These are phyloP conservation scores for Gossypium bickii DNA, from an alignment of 345 rosid species.

Conservation along the genomic window DNA sequence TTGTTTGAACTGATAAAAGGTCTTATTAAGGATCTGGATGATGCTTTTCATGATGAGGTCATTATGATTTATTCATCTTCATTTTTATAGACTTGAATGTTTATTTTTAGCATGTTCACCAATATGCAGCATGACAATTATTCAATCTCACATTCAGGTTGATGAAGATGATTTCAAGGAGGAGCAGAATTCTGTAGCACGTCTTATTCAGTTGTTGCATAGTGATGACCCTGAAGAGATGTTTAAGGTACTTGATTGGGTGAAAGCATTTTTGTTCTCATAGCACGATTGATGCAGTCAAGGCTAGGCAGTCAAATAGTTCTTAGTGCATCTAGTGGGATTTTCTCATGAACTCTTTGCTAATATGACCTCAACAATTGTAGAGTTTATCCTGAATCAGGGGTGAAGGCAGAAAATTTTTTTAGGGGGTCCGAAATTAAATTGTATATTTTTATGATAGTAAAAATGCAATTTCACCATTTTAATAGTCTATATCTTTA, in stretches of 20 bases:
- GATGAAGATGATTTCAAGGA: slow-evolving; percentile 96
- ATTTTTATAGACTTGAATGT: slow-evolving; percentile 4
- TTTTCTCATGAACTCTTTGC: not conserved
- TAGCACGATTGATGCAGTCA: not conserved
- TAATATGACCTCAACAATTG: not conserved
- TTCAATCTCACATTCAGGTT: slow-evolving; percentile 35
- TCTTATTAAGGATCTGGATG: slow-evolving; percentile 89
- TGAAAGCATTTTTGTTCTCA: not conserved
- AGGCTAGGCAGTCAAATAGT: slow-evolving; percentile 5
- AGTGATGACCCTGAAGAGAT: slow-evolving; percentile 91
- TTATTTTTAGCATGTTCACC: not conserved
- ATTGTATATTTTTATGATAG: no score
- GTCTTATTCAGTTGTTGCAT: slow-evolving; percentile 85
- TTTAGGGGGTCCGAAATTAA: no score
- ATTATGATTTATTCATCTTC: slow-evolving; percentile 21
- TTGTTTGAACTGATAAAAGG: slow-evolving; percentile 89
- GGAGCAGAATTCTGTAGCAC: slow-evolving; percentile 97
- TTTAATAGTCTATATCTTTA: no score
- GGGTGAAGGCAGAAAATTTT: no score
- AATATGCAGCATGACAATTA: not conserved
- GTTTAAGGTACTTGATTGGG: slow-evolving; percentile 67
- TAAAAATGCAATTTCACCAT: no score
- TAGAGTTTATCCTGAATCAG: not conserved
- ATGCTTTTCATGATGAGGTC: slow-evolving; percentile 58
- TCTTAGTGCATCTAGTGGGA: not conserved